Percentiles rank a stretch among this genome's conserved stretches.
phyloP scores from a whole-genome alignment of 2,329 filamentous ascomycete genomes.

The Thielaviopsis musarum region DNA sequence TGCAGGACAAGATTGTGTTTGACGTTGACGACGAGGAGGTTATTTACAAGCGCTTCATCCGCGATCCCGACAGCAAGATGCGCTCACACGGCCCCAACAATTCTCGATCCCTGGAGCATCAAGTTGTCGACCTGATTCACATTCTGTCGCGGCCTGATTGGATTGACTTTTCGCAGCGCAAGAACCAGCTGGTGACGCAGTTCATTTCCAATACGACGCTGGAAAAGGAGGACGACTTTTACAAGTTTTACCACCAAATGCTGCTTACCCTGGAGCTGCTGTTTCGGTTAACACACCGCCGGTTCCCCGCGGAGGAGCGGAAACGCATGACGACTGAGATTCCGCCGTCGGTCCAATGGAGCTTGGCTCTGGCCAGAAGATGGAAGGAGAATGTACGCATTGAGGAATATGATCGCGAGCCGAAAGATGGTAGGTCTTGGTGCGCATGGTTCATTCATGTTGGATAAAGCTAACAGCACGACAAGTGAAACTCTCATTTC shows the following conservation, averaged over 20 bases:
- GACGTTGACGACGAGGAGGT: conserved; percentile 41
- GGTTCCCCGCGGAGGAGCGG: conserved; percentile 46
- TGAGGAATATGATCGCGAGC: conserved; percentile 34
- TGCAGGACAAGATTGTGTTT: conserved; percentile 28
- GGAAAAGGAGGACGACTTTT: conserved; percentile 39
- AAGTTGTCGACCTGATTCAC: conserved; percentile 56
- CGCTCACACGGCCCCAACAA: conserved; percentile 27
- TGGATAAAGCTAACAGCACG: background rate
- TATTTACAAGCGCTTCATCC: conserved; percentile 45
- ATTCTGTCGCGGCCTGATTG: conserved; percentile 52
- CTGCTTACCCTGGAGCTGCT: conserved; percentile 57
- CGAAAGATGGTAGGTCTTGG: conserved; percentile 5
- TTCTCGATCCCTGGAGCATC: conserved; percentile 48
- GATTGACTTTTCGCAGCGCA: conserved; percentile 54
- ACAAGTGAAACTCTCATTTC: conserved; percentile 44
- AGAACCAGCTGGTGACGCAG: conserved; percentile 57
- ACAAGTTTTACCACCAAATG: conserved; percentile 61
- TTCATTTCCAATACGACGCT: conserved; percentile 49
- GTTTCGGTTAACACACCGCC: conserved; percentile 46
- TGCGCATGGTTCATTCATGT: background rate
- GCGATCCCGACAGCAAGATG: conserved; percentile 45
- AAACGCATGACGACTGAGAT: conserved; percentile 47
- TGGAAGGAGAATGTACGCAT: conserved; percentile 57
- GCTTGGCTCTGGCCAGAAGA: conserved; percentile 52
- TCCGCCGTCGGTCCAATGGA: conserved; percentile 55